A percentile compares a stretch with the other conserved stretches of the same genome.
These are phyloP conservation scores for Fusarium sp. DNA, from an alignment of 2,329 filamentous ascomycete species.

Conservation along the genomic window DNA sequence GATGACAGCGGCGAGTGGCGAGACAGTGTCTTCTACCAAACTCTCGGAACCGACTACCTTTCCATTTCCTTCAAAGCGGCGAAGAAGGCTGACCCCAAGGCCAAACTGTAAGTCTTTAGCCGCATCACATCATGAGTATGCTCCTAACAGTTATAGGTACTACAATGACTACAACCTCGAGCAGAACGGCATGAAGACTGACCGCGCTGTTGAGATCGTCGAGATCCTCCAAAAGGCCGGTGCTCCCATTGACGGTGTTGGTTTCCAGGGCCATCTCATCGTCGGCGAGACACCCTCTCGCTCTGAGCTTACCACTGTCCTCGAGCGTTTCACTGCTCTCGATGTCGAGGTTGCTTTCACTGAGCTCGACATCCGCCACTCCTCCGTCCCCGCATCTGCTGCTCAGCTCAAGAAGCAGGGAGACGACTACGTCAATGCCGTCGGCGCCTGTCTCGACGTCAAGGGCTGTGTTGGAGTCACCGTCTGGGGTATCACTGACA, in stretches of 20 bases:
- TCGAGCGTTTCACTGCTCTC: slow-evolving; percentile 63
- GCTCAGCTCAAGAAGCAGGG: slow-evolving; percentile 60
- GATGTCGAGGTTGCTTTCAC: slow-evolving; percentile 70
- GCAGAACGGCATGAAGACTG: slow-evolving; percentile 60
- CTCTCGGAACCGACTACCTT: slow-evolving; percentile 68
- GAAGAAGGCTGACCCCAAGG: slow-evolving; percentile 63
- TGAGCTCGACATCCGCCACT: slow-evolving; percentile 70
- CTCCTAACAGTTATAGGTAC: slow-evolving; percentile 46
- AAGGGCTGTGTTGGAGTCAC: slow-evolving; percentile 58
- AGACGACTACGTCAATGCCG: slow-evolving; percentile 58
- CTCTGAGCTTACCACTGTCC: slow-evolving; percentile 58
- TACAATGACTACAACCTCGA: slow-evolving; percentile 73
- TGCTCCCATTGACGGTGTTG: slow-evolving; percentile 71
- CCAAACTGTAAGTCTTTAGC: slow-evolving; percentile 60
- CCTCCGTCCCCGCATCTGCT: slow-evolving; percentile 58
- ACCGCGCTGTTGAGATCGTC: slow-evolving; percentile 59
- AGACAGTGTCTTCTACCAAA: slow-evolving; percentile 64
- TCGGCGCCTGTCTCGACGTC: slow-evolving; percentile 55
- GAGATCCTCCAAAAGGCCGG: slow-evolving; percentile 60
- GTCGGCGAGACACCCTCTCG: slow-evolving; percentile 64
- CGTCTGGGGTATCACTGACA: slow-evolving; percentile 59
- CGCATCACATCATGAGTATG: too few species aligned
- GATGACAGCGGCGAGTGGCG: slow-evolving; percentile 68
- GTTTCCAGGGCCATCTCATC: slow-evolving; percentile 71
- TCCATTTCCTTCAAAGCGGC: slow-evolving; percentile 68